Evolutionary conservation across 192 early-diverging fungal species (phyloP), one percentile per base, ranked within the genome.

Genomic region (Backusella luteola): DNA sequence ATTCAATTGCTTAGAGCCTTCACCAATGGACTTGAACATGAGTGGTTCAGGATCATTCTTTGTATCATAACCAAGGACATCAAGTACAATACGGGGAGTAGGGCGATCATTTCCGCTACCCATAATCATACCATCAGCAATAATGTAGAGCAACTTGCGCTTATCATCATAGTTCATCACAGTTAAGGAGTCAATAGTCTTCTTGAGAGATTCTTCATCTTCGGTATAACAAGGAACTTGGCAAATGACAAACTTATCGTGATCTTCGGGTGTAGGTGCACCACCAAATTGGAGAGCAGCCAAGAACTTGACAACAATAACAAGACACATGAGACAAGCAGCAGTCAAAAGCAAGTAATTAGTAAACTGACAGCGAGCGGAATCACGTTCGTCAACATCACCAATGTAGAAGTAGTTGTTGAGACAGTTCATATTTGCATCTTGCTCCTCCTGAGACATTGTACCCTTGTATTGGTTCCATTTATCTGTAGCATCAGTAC

Each of bases 141-240:
- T 92, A 29, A 99, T 85, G 73, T 97, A 94, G 12, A 98, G 80
- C 34, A 98, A 80, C 72, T 97, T 96, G 67, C 93, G 87, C 71
- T 96, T 96, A 84, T 97, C 95, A 73, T 96, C 94, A 73, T 96
- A 97, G 5, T 86, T 84, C 42, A 97, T 83, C 0, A 87, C 81
- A 2, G 96, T 91, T 29, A 97, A 85, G 19, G 93, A 92, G 76
- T 97, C 93, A 44, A 97, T 90, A 0, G 96, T 97, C 71, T 94
- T 91, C 23, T 90, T 87, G 34, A 98, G 83, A 6, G 90, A 91
- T 59, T 96, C 93, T 73, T 95, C 93, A 70, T 92, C 96, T 85
- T 98, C 96, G 1, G 96, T 97, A 79, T 98, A 98, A 84, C 96
- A 98, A 46, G 97, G 96, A 36, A 99, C 96, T 82, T 96, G 93